phyloP scores from a whole-genome alignment of 495 filamentous ascomycete genomes.

The Astrothelium macrocarpum region DNA sequence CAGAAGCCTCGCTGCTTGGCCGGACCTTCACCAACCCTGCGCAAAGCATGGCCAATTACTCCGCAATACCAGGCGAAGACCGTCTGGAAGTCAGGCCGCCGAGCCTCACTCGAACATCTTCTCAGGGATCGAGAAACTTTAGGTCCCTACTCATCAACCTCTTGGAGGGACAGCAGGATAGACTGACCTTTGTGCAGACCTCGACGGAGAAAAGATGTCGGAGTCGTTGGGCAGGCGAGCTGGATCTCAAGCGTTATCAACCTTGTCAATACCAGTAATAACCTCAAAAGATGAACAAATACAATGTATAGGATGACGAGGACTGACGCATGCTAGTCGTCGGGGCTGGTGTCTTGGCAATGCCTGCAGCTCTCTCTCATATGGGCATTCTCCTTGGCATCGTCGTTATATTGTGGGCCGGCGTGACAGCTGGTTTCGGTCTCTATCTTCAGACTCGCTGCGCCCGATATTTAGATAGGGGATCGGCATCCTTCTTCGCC shows the following conservation, averaged over 20 bases:
- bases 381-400: slow-evolving; percentile 80
- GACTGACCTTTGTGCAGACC: slow-evolving; percentile 32
- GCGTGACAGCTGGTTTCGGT: slow-evolving; percentile 77
- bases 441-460: slow-evolving; percentile 91
- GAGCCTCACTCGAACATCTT: slow-evolving; percentile 29
- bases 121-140: slow-evolving; percentile 27
- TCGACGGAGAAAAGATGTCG: slow-evolving; percentile 37
- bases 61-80: slow-evolving; percentile 29
- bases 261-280: slow-evolving; percentile 81
- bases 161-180: slow-evolving; percentile 10
- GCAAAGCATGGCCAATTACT: slow-evolving; percentile 31
- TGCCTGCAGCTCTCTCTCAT: slow-evolving; percentile 86
- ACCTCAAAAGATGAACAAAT: slow-evolving; percentile 2
- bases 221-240: slow-evolving; percentile 60
- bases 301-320: neutral
- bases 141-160: slow-evolving; percentile 12
- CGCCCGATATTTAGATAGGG: slow-evolving; percentile 82
- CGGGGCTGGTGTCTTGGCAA: slow-evolving; percentile 86
- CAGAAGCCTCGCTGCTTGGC: neutral
- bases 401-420: slow-evolving; percentile 84
- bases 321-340: slow-evolving; percentile 49
- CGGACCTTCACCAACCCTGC: neutral
- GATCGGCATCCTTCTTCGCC: slow-evolving; percentile 76
- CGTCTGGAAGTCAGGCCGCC: slow-evolving; percentile 29
- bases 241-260: slow-evolving; percentile 93